Percentiles rank a stretch among this genome's conserved stretches.
These are phyloP conservation scores for Porcisia deanei DNA, from an alignment of 208 protist genomes.

Conservation along the genomic window DNA sequence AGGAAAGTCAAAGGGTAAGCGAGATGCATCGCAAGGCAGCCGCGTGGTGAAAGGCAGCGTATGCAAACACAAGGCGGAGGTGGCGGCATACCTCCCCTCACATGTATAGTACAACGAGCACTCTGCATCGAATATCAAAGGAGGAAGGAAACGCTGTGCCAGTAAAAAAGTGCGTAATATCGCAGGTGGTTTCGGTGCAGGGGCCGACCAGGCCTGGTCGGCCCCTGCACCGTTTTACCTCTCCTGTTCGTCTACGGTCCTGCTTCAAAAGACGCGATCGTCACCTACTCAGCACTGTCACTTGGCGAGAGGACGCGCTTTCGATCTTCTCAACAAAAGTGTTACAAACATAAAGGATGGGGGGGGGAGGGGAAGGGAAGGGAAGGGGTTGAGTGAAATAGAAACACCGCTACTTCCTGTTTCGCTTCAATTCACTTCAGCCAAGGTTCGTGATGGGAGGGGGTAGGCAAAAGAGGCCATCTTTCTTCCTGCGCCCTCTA, in stretches of 20 bases:
- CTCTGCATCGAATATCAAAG: background rate
- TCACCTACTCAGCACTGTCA: background rate
- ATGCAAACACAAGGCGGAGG: background rate
- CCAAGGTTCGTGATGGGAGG: background rate
- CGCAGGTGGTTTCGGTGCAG: background rate
- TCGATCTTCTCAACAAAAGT: background rate
- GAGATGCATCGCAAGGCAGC: background rate
- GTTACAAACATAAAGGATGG: no score
- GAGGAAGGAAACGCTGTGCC: background rate
- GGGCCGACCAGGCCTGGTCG: background rate
- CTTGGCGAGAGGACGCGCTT: background rate
- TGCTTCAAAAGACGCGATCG: background rate
- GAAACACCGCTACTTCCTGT: no score
- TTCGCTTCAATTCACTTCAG: no score
- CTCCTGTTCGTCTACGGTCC: background rate
- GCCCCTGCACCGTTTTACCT: no score
- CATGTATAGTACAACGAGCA: constrained; percentile 8
- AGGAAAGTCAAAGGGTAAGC: background rate
- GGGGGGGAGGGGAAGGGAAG: no score
- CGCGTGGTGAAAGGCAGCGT: background rate
- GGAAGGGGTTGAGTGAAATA: background rate
- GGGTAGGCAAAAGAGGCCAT: background rate
- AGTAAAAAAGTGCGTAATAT: background rate
- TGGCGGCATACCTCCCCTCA: background rate
- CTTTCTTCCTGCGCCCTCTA: no score